A percentile compares a stretch with the other conserved stretches of the same genome.
phyloP scores from a whole-genome alignment of 179 eudicot species.

The Camellia oleifera region DNA sequence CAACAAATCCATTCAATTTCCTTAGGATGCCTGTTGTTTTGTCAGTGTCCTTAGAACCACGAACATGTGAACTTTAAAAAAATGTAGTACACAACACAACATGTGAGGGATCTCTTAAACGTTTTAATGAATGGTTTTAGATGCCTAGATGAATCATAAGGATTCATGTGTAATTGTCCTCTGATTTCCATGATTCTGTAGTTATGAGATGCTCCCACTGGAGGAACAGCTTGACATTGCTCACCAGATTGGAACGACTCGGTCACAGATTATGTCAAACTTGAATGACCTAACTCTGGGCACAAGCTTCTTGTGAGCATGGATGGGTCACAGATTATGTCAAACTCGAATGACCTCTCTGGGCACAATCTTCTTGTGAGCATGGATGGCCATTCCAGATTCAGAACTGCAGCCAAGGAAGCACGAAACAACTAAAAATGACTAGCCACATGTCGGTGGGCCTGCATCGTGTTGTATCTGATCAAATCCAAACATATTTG shows the following conservation, averaged over 20 bases:
- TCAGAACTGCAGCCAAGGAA: neutral
- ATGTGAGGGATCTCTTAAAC: neutral
- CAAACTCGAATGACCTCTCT: slow-evolving; percentile 77
- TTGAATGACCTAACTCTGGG: slow-evolving; percentile 78
- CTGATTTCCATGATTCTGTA: slow-evolving; percentile 29
- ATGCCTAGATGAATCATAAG: neutral
- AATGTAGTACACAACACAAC: too few relatives aligned
- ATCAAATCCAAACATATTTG: neutral
- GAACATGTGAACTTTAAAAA: too few relatives aligned
- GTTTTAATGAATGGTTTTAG: neutral
- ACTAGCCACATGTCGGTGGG: neutral
- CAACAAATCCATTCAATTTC: neutral
- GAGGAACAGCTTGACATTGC: slow-evolving; percentile 93
- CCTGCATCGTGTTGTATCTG: neutral
- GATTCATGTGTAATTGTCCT: neutral
- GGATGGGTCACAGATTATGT: slow-evolving; percentile 54
- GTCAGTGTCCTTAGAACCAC: neutral
- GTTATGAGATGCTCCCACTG: slow-evolving; percentile 81
- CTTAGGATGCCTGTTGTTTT: neutral
- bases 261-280: slow-evolving; percentile 71
- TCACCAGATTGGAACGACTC: slow-evolving; percentile 87
- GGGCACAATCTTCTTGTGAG: slow-evolving; percentile 89
- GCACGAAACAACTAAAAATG: neutral
- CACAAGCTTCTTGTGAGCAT: slow-evolving; percentile 78
- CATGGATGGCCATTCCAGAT: too few relatives aligned